Conservation (phyloP, 73 alveolate species). For the Blepharisma stoltei region DNA sequence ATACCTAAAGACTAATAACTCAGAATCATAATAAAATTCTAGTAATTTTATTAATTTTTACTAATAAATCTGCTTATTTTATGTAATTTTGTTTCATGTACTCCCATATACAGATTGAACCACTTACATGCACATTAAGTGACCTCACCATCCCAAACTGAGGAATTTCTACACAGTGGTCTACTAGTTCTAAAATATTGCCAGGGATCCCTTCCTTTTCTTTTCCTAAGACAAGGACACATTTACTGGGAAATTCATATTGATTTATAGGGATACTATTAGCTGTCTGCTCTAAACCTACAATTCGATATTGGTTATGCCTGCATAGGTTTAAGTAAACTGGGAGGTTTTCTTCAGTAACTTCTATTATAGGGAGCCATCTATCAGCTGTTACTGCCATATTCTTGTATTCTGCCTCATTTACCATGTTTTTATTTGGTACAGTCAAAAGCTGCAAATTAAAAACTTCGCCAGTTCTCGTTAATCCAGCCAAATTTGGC, state of each 20-base stretch:
- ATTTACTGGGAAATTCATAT: constrained; percentile 69
- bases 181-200: constrained; percentile 58
- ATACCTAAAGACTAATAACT: too few relatives aligned
- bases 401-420: constrained; percentile 49
- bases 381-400: constrained; percentile 73
- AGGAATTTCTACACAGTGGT: constrained; percentile 77
- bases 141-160: constrained; percentile 74
- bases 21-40: neutral
- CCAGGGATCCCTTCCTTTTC: constrained; percentile 88
- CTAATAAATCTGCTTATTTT: constrained; percentile 11
- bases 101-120: constrained; percentile 82
- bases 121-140: constrained; percentile 83
- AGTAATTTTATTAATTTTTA: neutral
- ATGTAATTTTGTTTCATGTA: constrained; percentile 52
- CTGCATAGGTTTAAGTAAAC: constrained; percentile 61
- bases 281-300: constrained; percentile 84
- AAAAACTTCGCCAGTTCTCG: constrained; percentile 84
- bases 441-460: constrained; percentile 66
- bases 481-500: constrained; percentile 85
- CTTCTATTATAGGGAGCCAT: constrained; percentile 72
- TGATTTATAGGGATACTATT: constrained; percentile 63
- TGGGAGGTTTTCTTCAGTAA: constrained; percentile 56
- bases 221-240: constrained; percentile 70
- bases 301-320: constrained; percentile 65
- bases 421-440: constrained; percentile 39